Conservation (phyloP, 1,284 basidiomycete species). For the Cryptococcus sp. region DNA sequence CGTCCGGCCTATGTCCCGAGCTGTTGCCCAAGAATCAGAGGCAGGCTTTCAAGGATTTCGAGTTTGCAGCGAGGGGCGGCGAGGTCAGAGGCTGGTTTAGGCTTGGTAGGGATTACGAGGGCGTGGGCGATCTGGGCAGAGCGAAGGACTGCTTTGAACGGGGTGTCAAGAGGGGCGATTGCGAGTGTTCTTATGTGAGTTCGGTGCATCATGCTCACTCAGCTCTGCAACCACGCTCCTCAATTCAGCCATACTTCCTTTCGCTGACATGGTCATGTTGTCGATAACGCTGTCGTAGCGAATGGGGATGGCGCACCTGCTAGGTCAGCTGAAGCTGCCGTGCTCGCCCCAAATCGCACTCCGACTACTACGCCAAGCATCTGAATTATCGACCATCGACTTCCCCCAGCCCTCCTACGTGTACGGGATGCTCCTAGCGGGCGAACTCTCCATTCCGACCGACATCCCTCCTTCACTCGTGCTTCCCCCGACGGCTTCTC, state of each 20-base stretch:
- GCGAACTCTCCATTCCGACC: conserved; percentile 63
- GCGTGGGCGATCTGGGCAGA: conserved; percentile 69
- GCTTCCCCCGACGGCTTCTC: conserved; percentile 54
- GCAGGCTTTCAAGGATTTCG: conserved; percentile 84
- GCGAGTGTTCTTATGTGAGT: conserved; percentile 76
- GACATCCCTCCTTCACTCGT: conserved; percentile 61
- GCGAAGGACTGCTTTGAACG: conserved; percentile 82
- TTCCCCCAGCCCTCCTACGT: conserved; percentile 83
- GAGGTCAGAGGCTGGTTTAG: conserved; percentile 80
- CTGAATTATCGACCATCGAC: conserved; percentile 70
- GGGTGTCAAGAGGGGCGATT: conserved; percentile 69
- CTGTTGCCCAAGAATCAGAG: conserved; percentile 68
- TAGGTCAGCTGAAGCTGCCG: conserved; percentile 77
- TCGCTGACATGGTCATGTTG: conserved; percentile 7
- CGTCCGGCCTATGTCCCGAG: conserved; percentile 58
- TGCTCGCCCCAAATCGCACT: conserved; percentile 64
- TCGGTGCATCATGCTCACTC: not conserved
- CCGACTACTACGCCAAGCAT: conserved; percentile 73
- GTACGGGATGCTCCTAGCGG: conserved; percentile 75
- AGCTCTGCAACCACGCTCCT: not conserved
- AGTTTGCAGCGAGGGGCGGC: conserved; percentile 72
- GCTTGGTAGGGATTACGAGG: conserved; percentile 87
- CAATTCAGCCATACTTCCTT: not conserved
- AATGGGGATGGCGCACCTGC: conserved; percentile 84
- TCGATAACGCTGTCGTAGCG: conserved; percentile 54